Conservation (phyloP, 768 basidiomycete genomes). For the Hypsizygus marmoreus region DNA sequence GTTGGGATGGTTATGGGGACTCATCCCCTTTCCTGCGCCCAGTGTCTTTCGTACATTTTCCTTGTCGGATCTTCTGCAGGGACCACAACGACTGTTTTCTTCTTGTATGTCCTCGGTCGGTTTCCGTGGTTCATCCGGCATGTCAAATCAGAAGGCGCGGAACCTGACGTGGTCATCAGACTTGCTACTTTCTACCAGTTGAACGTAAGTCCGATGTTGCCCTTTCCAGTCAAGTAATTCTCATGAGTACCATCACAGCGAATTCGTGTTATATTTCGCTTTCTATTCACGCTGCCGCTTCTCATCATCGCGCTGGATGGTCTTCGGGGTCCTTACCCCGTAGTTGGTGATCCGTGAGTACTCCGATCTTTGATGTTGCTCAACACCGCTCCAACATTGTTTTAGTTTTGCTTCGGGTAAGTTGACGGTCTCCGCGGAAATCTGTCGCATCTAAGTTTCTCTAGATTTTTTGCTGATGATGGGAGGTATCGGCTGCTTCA, state of each 20-base stretch:
- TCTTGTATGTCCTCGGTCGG: conserved; percentile 68
- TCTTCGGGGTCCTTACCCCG: conserved; percentile 46
- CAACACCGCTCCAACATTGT: background rate
- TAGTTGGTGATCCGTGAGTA: conserved; percentile 62
- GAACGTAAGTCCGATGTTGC: no score
- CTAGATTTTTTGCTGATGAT: conserved; percentile 72
- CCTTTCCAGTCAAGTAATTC: no score
- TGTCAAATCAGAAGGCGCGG: conserved; percentile 74
- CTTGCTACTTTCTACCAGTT: conserved; percentile 76
- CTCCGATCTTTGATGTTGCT: conserved; percentile 21
- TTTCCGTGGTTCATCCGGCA: conserved; percentile 73
- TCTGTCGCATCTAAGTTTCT: conserved; percentile 4
- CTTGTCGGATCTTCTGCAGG: conserved; percentile 69
- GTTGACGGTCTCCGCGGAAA: conserved; percentile 17
- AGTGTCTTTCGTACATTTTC: conserved; percentile 79
- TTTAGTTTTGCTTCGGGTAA: conserved; percentile 65
- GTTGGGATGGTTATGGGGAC: conserved; percentile 2
- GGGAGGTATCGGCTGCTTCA: conserved; percentile 72
- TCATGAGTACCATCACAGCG: conserved; percentile 54
- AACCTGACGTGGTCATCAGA: conserved; percentile 72
- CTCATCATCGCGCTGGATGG: conserved; percentile 69
- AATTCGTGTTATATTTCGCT: conserved; percentile 73
- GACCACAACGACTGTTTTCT: conserved; percentile 65
- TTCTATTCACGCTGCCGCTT: conserved; percentile 71
- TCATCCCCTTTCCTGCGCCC: conserved; percentile 12